Conservation (phyloP, 371 early-diverging fungal species). For the Apophysomyces variabilis region DNA sequence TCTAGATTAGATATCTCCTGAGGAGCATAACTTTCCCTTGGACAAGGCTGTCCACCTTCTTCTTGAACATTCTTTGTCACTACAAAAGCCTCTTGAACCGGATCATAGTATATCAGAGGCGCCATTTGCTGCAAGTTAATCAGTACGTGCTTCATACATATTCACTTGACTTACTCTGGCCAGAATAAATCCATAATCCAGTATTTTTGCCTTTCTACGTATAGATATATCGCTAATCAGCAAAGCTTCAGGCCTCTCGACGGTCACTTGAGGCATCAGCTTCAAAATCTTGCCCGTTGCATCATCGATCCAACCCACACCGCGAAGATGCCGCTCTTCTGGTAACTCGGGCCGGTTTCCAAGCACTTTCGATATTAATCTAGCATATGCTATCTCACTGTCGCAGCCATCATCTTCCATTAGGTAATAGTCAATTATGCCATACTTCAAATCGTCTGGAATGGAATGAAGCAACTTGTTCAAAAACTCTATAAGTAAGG, state of each 20-base stretch:
- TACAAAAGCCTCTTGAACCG: conserved; percentile 40
- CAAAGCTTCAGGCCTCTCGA: neutral
- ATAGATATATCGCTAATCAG: neutral
- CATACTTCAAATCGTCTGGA: conserved; percentile 34
- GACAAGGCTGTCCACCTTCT: neutral
- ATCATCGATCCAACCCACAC: conserved; percentile 56
- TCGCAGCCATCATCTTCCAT: conserved; percentile 27
- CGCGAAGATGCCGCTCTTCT: conserved; percentile 46
- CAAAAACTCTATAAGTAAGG: conserved; percentile 36
- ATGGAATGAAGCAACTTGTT: conserved; percentile 36
- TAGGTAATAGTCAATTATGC: conserved; percentile 38
- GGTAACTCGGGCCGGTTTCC: conserved; percentile 42
- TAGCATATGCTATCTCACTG: conserved; percentile 23
- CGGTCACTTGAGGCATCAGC: neutral
- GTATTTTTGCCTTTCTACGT: conserved; percentile 38
- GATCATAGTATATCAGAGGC: conserved; percentile 38
- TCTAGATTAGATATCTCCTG: neutral
- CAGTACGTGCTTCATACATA: neutral
- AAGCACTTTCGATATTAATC: conserved; percentile 20
- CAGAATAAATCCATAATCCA: conserved; percentile 50
- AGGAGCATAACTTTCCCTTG: neutral
- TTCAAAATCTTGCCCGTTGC: conserved; percentile 30
- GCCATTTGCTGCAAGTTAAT: conserved; percentile 35
- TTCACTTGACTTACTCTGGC: conserved; percentile 44
- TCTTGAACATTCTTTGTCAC: conserved; percentile 23